Evolutionary conservation across 129 eudicot species (phyloP).

Genomic region (Flaveria brownii): DNA sequence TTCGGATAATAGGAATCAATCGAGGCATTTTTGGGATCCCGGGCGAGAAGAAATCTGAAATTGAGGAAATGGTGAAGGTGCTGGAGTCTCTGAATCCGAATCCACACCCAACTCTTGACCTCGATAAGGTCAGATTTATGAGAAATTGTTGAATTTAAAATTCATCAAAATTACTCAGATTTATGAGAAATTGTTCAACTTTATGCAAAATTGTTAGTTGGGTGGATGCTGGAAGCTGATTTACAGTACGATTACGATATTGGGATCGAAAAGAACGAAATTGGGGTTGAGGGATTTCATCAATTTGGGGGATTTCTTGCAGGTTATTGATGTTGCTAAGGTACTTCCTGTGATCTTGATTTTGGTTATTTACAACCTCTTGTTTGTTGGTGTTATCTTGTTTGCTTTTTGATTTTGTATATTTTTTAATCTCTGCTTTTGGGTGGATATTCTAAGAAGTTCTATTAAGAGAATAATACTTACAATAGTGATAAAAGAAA

Average conservation of each 20-base stretch:
- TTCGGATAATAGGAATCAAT: conserved; percentile 51
- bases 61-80: conserved; percentile 63
- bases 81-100: conserved; percentile 79
- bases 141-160: too few species aligned
- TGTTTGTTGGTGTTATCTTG: not conserved
- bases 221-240: conserved; percentile 88
- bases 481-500: too few species aligned
- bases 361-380: not conserved
- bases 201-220: conserved; percentile 41
- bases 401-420: not conserved
- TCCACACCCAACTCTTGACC: conserved; percentile 58
- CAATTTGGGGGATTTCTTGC: conserved; percentile 75
- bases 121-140: conserved; percentile 59
- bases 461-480: too few species aligned
- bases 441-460: too few species aligned
- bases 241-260: conserved; percentile 80
- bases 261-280: conserved; percentile 90
- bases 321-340: conserved; percentile 68
- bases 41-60: conserved; percentile 59
- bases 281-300: conserved; percentile 89
- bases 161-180: too few species aligned
- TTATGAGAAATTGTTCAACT: too few species aligned
- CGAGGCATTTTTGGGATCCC: conserved; percentile 89
- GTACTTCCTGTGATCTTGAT: conserved; percentile 37
- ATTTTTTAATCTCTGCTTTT: not conserved